Percentiles rank a stretch among this genome's conserved stretches.
These are phyloP conservation scores for Naegleria fowleri DNA, from an alignment of 208 protist genomes.

Conservation along the genomic window DNA sequence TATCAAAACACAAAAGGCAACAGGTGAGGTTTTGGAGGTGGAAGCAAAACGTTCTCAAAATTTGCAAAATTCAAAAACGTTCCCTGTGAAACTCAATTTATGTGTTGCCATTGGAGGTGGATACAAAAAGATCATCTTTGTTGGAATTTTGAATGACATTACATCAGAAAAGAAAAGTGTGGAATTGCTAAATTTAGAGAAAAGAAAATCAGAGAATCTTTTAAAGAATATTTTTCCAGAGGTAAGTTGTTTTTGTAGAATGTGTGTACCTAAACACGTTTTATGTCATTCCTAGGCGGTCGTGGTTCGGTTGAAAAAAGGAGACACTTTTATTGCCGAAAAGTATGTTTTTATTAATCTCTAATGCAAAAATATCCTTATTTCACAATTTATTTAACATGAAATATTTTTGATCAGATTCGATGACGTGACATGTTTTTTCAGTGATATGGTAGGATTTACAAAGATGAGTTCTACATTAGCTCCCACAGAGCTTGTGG, in stretches of 20 bases:
- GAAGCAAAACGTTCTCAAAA: not conserved
- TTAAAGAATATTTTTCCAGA: not conserved
- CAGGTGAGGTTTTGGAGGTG: not conserved
- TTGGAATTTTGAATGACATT: not conserved
- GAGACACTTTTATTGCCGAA: not conserved
- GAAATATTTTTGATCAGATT: too few species aligned
- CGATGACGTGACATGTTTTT: constrained; percentile 21
- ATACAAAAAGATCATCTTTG: not conserved
- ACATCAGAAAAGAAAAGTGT: not conserved
- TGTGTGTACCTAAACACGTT: too few species aligned
- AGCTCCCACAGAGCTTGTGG: not conserved
- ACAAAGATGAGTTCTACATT: constrained; percentile 14
- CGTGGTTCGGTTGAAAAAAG: not conserved
- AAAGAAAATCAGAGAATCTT: not conserved
- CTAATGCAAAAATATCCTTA: too few species aligned
- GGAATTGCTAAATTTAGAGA: not conserved
- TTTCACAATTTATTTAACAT: too few species aligned
- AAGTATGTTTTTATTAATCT: too few species aligned
- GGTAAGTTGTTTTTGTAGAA: too few species aligned
- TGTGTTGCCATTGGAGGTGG: not conserved
- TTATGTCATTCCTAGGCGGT: too few species aligned
- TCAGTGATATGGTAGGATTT: constrained; percentile 42
- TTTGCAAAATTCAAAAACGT: not conserved
- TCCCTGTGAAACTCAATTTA: not conserved
- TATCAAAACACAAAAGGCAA: not conserved